phyloP scores from a whole-genome alignment of 192 early-diverging fungal species.

The Phycomyces blakesleeanus region DNA sequence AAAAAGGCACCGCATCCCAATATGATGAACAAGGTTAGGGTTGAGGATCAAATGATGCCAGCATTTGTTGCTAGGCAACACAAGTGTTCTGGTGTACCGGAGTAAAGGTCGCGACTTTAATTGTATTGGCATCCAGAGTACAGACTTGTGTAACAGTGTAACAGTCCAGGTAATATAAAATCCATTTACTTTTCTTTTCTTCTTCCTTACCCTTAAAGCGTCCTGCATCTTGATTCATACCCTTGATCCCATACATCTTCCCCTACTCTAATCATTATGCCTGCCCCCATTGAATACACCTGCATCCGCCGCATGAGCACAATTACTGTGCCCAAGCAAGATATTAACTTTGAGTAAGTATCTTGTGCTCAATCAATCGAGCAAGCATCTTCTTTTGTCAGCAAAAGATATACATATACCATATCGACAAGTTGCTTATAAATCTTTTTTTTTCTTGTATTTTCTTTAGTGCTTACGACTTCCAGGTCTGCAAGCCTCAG shows the following conservation, averaged over 20 bases:
- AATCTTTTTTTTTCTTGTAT: conserved; percentile 11
- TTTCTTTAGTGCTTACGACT: conserved; percentile 25
- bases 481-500: conserved; percentile 23
- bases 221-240: neutral
- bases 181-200: neutral
- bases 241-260: neutral
- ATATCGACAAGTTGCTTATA: too few species aligned
- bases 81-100: neutral
- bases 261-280: conserved; percentile 18
- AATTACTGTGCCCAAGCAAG: conserved; percentile 28
- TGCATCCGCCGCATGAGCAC: conserved; percentile 30
- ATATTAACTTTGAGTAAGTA: conserved; percentile 42
- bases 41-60: neutral
- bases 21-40: neutral
- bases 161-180: neutral
- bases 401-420: too few species aligned
- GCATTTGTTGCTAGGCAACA: neutral
- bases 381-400: too few species aligned
- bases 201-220: conserved; percentile 2
- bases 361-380: too few species aligned
- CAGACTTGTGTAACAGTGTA: neutral
- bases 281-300: conserved; percentile 31
- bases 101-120: neutral
- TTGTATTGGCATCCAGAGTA: neutral
- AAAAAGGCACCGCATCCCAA: too few species aligned